Evolutionary conservation across 345 rosid genomes (phyloP), one percentile per base, ranked within the genome.

Genomic region (Hypericum androsaemum): DNA sequence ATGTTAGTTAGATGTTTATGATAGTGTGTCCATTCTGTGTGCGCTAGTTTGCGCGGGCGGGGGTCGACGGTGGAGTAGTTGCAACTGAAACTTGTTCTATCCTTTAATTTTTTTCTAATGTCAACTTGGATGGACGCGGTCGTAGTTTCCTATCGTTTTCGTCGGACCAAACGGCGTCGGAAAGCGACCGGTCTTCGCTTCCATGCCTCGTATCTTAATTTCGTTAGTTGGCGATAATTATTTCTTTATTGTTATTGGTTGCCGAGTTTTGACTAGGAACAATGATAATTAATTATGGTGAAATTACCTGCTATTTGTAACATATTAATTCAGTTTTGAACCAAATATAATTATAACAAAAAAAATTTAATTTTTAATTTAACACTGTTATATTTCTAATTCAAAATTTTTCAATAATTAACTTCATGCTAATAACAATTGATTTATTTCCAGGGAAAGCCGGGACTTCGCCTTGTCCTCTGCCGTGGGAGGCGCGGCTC

Each of bases 401-500:
- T 22, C 32, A 22, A 22, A 22, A 22, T 4, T 22, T n/a, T n/a
- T n/a, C n/a, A 22, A 22, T 22, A 22, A 1, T 22, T 22, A n/a
- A n/a, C n/a, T 22, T 22, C 1, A 22, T 22, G 32, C 32, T 22
- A 22, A 22, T 22, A 22, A 22, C 17, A 17, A 37, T 47, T 49
- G 32, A 38, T 17, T 28, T 39, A 7, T 10, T 64, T 57, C 12
- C 62, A 92, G 98, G 89, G 65, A 92, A 83, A 71, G 82, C 77
- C 16, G 94, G 95, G 49, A 79, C 98, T 7, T 92, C 94, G 0
- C 84, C 95, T 32, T 76, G 84, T 64, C 89, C 69, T 68, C 63
- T 92, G 50, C 88, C 86, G 2, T 88, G 96, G 98, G 96, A 82
- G 51, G 68, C 86, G 57, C 77, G 95, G 71, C 80, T 87, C 52